Percentiles rank a stretch among this genome's conserved stretches.
Conservation (phyloP, 1,139 yeast species). For the Saccharomyces hybrid region DNA sequence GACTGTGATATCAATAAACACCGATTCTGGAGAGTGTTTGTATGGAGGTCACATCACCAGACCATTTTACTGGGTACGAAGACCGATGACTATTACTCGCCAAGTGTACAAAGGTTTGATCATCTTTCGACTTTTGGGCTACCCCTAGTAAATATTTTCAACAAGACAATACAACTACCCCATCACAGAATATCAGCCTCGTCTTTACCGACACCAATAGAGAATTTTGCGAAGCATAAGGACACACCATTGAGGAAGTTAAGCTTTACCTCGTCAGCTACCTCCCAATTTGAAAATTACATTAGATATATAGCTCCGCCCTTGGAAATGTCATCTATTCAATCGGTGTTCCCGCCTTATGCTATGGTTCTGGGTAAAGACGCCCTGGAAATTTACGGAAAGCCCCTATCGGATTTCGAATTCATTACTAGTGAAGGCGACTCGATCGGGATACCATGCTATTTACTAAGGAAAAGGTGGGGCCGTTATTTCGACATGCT, state of each 20-base stretch:
- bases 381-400: conserved; percentile 62
- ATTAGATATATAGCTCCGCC: conserved; percentile 74
- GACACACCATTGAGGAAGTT: conserved; percentile 6
- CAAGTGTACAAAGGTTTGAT: conserved; percentile 54
- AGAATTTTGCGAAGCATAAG: conserved; percentile 6
- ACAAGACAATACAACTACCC: conserved; percentile 16
- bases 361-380: conserved; percentile 72
- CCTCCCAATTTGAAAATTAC: conserved; percentile 51
- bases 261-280: conserved; percentile 15
- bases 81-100: conserved; percentile 42
- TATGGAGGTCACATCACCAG: conserved; percentile 72
- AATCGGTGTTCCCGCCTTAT: conserved; percentile 64
- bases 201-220: background rate
- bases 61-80: conserved; percentile 47
- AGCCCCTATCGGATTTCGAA: conserved; percentile 62
- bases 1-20: conserved; percentile 50
- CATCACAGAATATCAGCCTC: conserved; percentile 7
- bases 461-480: conserved; percentile 63
- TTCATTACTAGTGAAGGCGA: conserved; percentile 61
- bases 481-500: conserved; percentile 59
- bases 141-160: conserved; percentile 55
- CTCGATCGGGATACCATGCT: conserved; percentile 52
- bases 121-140: conserved; percentile 51
- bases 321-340: conserved; percentile 54
- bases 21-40: conserved; percentile 58